Evolutionary conservation across 768 basidiomycete species (phyloP), one percentile per base, ranked within the genome.

Genomic region (Lentinus tigrinus): DNA sequence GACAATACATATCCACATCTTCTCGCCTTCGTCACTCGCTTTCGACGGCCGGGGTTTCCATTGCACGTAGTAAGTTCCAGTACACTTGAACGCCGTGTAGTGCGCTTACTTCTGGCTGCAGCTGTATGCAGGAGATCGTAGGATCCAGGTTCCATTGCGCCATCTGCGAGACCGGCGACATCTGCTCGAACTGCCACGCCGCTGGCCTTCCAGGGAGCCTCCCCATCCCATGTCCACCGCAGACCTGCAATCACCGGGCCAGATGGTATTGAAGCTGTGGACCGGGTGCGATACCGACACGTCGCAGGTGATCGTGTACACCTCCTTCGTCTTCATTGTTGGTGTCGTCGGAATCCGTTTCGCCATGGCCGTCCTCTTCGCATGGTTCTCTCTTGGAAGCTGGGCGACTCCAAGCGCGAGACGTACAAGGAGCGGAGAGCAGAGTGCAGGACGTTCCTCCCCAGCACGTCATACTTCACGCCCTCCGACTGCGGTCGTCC

Each of bases 381-480:
- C 91, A 24, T 99, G 97, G 97, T 98, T 98, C 82, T 92, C 72
- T 93, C 91, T n/a, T 94, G 91, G 88, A 86, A 86, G 67, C 80
- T 99, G 40, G 97, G 97, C 47, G 89, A 91, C 63, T 98, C 95
- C 81, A 89, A 90, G 61, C 82, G 84, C 38, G 97, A 99, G 75
- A 93, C 93, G 16, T 93, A 95, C 70, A 87, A 92, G 69, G 85
- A 98, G 70, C 84, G 95, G 14, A 93, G 64, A 62, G 62, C 75
- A 78, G 85, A 77, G 78, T 74, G 85, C 76, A 67, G 67, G 64
- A 81, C 81, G 21, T 80, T 88, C 71, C 73, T 94, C 61, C 84
- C 93, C 57, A 83, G 81, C 68, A 75, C 75, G 44, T 90, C 89
- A 16, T 79, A 89, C 21, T 91, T 91, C 65, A 91, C 95, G 57